Evolutionary conservation across 2,329 filamentous ascomycete species (phyloP).

Genomic region (Dothistroma pini): DNA sequence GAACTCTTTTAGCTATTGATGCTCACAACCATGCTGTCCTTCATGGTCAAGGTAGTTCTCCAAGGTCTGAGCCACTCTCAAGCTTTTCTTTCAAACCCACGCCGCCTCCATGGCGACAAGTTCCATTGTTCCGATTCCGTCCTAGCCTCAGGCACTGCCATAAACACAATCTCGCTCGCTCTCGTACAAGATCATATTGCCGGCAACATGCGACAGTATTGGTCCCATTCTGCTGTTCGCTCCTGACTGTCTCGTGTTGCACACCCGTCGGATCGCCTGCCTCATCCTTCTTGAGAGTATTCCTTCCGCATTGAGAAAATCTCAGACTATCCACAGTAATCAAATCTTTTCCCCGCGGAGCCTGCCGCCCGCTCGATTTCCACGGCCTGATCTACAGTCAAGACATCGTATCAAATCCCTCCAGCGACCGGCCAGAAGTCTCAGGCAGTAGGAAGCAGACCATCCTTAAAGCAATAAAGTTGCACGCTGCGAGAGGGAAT

Average conservation of each 20-base stretch:
- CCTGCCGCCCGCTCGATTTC: constrained; percentile 31
- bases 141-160: too few relatives aligned
- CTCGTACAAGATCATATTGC: too few relatives aligned
- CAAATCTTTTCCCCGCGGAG: constrained; percentile 25
- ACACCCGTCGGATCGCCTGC: constrained; percentile 8
- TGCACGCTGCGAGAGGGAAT: constrained; percentile 35
- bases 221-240: constrained; percentile 7
- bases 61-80: too few relatives aligned
- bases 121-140: too few relatives aligned
- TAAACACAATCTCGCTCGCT: too few relatives aligned
- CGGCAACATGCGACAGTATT: constrained; percentile 11
- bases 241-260: constrained; percentile 15
- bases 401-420: constrained; percentile 37
- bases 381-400: constrained; percentile 25
- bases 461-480: constrained; percentile 28
- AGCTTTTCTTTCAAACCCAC: too few relatives aligned
- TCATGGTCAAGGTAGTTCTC: too few relatives aligned
- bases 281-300: constrained; percentile 29
- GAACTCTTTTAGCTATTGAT: too few relatives aligned
- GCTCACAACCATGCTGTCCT: too few relatives aligned
- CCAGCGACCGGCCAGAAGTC: constrained; percentile 31
- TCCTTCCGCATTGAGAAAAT: constrained; percentile 23
- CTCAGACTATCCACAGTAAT: constrained; percentile 27
- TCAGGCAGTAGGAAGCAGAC: constrained; percentile 36
- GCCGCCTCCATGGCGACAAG: too few relatives aligned